Base-by-base conservation (phyloP, 805 yeast species). In the Alloascoidea hylecoeti region DNA sequence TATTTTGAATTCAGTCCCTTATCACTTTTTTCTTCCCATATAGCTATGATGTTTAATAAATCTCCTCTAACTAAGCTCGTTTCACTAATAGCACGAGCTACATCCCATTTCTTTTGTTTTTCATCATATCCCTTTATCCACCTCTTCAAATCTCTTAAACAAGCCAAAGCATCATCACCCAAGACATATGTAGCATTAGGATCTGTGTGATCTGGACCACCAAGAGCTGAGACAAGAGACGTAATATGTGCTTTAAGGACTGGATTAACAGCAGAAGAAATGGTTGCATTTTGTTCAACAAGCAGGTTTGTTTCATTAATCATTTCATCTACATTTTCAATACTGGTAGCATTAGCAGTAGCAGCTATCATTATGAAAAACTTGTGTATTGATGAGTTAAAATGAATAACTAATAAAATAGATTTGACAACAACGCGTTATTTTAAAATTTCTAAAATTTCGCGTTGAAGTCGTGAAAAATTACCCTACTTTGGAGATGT, bases 51-150 rank as follows among this genome's bases (percentile, higher is more conserved):
- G 5, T 77, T 79, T 4, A 79, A 53, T 39, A 92, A 56, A 56
- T 89, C 97, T 46, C 73, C 75, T 1, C 63, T 52, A 4, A 89
- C 78, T 6, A 92, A 62, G 1, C 80, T 79, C 12, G 81, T 74
- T 39, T 82, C 89, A 3, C 85, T 81, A 44, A 94, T 78, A 1
- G 95, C 95, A 37, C 82, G 66, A 0, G 95, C 94, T 3, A 89
- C 96, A 42, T 79, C 85, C 66, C 75, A 78, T 13, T 77, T 64
- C 38, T 72, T 66, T 38, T 72, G 67, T 34, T 67, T 67, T 40
- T 83, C 92, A 55, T 89, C 97, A 35, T 83, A 88, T 1, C 79
- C 65, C 46, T 74, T 75, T 39, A 92, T 69, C 96, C 97, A 89
- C 47, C 81, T 67, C 52, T 84, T 85, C 43, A 92, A 57, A 57